Evolutionary conservation across 1,284 basidiomycete species (phyloP), one percentile per base, ranked within the genome.

Genomic region (Leccinum ponderosum): DNA sequence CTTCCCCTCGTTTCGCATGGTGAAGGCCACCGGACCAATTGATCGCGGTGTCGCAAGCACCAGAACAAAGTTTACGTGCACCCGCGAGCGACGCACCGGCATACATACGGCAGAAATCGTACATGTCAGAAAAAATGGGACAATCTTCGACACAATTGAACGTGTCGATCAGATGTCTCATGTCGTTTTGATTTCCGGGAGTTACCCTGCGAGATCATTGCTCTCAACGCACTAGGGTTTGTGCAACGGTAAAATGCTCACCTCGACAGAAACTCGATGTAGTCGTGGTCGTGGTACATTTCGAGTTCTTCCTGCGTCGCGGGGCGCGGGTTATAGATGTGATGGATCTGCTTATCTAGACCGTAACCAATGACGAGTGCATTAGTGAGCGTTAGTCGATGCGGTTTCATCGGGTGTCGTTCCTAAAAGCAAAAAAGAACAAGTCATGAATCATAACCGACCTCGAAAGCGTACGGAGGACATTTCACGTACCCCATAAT

Each of bases 331-430:
- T 93, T 89, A 74, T 94, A 97, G 48, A 98, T 93, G 58, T 90
- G 79, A 68, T 96, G 91, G 76, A 99, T 98, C 70, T 95, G 90
- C 70, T 97, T 93, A 78, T 99, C 95, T 17, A 99, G 80, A 3
- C 95, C 97, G 70, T 99, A 99, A 0, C 95, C 97, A 73, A 97
- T 86, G 5, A 99, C 97, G 51, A 99, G 85, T 5, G 95, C 89
- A 69, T 99, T 99, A 6, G 97, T 98, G 55, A 99, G 77, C 3
- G 95, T 96, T 9, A 99, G 78, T 14, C 97, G 85, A 65, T 98
- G 95, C 1, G 97, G 97, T 73, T 98, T 97, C 97, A 99, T 99
- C 3, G 97, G 97, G 80, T 99, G 97, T 52, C 91, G 84, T 84
- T 98, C 95, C 92, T 96, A 73, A 12, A 47, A 47, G 44, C n/a